Conservation (phyloP, 2,329 filamentous ascomycete genomes). For the Talaromyces sp. region DNA sequence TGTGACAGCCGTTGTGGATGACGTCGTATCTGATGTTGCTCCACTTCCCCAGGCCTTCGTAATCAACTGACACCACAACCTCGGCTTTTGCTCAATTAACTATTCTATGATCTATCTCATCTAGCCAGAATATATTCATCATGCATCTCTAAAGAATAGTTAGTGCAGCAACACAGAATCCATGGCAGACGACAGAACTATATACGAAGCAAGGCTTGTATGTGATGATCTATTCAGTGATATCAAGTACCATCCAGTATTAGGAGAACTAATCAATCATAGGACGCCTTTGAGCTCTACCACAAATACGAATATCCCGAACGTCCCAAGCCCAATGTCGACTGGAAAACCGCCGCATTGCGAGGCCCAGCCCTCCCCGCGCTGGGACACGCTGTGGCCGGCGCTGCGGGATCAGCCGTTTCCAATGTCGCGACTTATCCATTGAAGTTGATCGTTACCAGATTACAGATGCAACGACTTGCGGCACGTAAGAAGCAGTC, state of each 20-base stretch:
- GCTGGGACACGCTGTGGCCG: conserved; percentile 76
- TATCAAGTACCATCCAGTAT: background rate
- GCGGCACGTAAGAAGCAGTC: conserved; percentile 38
- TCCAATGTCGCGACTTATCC: conserved; percentile 79
- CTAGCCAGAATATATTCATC: background rate
- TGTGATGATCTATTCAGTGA: background rate
- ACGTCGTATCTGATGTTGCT: background rate
- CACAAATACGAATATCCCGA: conserved; percentile 33
- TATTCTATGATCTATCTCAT: background rate
- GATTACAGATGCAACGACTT: conserved; percentile 73
- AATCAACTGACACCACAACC: conserved; percentile 4
- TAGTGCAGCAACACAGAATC: background rate
- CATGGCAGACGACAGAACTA: conserved; percentile 15
- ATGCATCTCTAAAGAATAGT: background rate
- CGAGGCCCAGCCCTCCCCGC: conserved; percentile 59
- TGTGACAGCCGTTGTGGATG: conserved; percentile 4
- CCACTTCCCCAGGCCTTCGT: background rate
- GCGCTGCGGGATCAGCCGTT: conserved; percentile 72
- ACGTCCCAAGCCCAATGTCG: conserved; percentile 23
- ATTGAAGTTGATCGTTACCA: conserved; percentile 74
- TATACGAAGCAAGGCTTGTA: conserved; percentile 16
- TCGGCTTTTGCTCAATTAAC: conserved; percentile 7
- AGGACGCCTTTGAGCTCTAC: conserved; percentile 32
- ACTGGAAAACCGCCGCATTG: conserved; percentile 33
- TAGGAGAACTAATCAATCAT: background rate